Evolutionary conservation across 78 protist species (phyloP), one percentile per base, ranked within the genome.

Genomic region (Thecamonas trahens): DNA sequence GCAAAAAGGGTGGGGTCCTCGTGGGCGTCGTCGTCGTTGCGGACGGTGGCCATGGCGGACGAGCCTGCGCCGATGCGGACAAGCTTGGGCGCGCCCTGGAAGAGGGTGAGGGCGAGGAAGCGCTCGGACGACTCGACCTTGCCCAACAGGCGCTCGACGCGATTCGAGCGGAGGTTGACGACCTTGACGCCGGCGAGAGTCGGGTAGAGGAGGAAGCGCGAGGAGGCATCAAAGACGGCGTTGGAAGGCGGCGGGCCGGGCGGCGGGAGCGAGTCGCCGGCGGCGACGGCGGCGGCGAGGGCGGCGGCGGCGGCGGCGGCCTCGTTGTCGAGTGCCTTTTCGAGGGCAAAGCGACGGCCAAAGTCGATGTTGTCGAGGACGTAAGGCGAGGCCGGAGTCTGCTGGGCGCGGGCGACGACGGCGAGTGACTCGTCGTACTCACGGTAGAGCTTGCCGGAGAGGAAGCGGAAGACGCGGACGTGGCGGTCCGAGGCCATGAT

Each of bases 171-270:
- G 24, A 95, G 40, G 66, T 81, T 80, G 34, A 92, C 58, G 34
- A 93, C 87, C 57, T 92, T 92, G 63, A 94, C 67, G 39, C 98
- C 98, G 58, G 89, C 17, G 28, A 85, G 45, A 1, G 95, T 86
- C 49, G 94, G 58, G 82, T 85, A 95, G 17, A 95, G 61, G 38
- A 91, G 4, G 32, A 87, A 85, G 26, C 71, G 17, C n/a, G 90
- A 87, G n/a, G 68, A 45, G 42, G 79, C 89, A 50, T 95, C 98
- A 35, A 95, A 92, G 31, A 89, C 28, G 9, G 72, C 77, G 15
- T 75, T 70, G 32, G 70, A 50, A 20, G 83, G 82, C 24, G 87
- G 83, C 37, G 79, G 65, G 7, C 3, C 37, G n/a, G 29, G 22
- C 35, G 34, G 49, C 37, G 24, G 13, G 17, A 62, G 32, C 4